These are phyloP conservation scores for Exophiala alcalophila DNA, from an alignment of 2,329 filamentous ascomycete genomes.

Conservation along the genomic window DNA sequence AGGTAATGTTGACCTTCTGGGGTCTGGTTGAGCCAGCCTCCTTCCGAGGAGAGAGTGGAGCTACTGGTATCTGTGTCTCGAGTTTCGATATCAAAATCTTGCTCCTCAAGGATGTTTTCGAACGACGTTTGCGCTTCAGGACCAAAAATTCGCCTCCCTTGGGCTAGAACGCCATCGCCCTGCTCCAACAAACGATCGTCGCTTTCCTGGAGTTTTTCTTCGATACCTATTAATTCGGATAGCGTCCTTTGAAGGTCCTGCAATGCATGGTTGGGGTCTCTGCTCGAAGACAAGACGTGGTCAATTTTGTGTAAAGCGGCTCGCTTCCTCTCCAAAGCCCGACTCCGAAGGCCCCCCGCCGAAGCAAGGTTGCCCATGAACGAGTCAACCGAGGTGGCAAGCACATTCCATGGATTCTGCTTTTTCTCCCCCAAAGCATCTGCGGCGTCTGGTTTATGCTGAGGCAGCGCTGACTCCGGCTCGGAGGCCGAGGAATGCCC, in stretches of 20 bases:
- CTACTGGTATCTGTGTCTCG: background rate
- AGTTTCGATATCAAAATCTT: constrained; percentile 2
- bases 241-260: background rate
- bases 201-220: background rate
- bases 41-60: constrained; percentile 5
- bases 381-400: background rate
- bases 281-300: background rate
- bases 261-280: background rate
- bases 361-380: constrained; percentile 5
- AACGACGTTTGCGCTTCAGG: constrained; percentile 2
- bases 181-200: constrained; percentile 6
- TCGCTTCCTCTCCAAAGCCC: background rate
- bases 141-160: constrained; percentile 11
- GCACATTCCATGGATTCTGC: constrained; percentile 1
- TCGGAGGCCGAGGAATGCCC: too few species aligned
- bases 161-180: background rate
- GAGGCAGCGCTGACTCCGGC: too few species aligned
- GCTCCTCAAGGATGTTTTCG: constrained; percentile 7
- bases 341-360: constrained; percentile 1
- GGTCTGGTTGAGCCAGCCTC: constrained; percentile 9
- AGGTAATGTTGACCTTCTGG: constrained; percentile 9
- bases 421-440: too few species aligned
- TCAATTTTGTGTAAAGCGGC: background rate
- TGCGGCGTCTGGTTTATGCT: too few species aligned
- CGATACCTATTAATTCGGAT: background rate